Evolutionary conservation across 164 flowering plant species (phyloP).

Genomic region (Piper betle): DNA sequence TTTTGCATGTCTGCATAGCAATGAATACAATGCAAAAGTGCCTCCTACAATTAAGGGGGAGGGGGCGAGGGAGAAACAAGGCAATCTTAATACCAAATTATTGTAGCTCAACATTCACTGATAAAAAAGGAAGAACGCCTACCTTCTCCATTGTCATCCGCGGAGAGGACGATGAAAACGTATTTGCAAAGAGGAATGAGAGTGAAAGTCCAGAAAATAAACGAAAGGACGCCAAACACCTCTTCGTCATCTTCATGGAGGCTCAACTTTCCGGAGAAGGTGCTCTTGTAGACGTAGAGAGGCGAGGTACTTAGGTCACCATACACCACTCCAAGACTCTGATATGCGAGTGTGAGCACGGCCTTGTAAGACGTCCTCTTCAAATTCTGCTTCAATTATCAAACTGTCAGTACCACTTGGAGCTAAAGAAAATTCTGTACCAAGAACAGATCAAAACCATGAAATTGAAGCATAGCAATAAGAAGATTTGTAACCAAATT

Average conservation of each 20-base stretch:
- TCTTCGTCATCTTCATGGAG: conserved; percentile 56
- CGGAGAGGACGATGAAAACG: conserved; percentile 47
- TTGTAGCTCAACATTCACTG: background rate
- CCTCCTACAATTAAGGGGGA: conserved; percentile 45
- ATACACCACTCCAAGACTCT: conserved; percentile 75
- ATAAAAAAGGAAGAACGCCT: background rate
- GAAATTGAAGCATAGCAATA: background rate
- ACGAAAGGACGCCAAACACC: conserved; percentile 56
- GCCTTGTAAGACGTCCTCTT: conserved; percentile 29
- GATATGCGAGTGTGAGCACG: conserved; percentile 54
- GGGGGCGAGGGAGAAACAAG: background rate
- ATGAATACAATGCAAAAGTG: conserved; percentile 68
- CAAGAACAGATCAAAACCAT: background rate
- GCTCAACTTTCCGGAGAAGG: conserved; percentile 52
- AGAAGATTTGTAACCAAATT: no score
- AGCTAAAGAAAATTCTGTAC: background rate
- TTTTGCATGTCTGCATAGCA: conserved; percentile 61
- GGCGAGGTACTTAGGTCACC: conserved; percentile 78
- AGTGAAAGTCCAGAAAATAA: conserved; percentile 68
- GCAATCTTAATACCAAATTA: background rate
- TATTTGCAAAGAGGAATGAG: conserved; percentile 58
- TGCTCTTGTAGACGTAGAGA: conserved; percentile 63
- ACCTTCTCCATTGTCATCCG: conserved; percentile 88
- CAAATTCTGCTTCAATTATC: conserved; percentile 25
- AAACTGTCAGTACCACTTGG: background rate